Evolutionary conservation across 306 rosid genomes (phyloP).

Genomic region (Cucumis cinereus): DNA sequence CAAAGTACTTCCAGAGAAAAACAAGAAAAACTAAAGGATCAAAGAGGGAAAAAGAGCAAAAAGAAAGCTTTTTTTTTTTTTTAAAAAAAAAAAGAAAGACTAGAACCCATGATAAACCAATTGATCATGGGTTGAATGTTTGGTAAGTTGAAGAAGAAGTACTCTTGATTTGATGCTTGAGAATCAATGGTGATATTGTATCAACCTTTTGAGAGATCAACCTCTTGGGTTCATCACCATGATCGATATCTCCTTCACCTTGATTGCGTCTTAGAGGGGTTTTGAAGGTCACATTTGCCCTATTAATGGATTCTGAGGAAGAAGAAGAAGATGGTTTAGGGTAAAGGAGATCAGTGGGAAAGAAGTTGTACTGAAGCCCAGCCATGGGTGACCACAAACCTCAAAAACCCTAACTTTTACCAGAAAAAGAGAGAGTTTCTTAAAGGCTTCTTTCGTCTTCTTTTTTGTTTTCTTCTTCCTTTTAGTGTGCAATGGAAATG

Average conservation of each 20-base stretch:
- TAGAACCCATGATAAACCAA: background rate
- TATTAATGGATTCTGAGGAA: background rate
- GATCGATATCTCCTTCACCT: background rate
- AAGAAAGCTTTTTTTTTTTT: background rate
- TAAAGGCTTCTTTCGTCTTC: background rate
- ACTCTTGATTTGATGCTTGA: background rate
- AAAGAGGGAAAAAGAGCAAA: background rate
- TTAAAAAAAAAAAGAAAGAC: too few species aligned
- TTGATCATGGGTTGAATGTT: background rate
- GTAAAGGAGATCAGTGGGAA: slow-evolving; percentile 6
- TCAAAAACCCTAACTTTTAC: background rate
- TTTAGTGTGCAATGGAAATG: background rate
- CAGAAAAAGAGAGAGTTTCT: background rate
- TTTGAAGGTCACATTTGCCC: background rate
- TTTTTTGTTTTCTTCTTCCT: background rate
- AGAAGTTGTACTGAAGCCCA: slow-evolving; percentile 6
- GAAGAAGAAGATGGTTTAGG: background rate
- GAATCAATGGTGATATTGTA: background rate
- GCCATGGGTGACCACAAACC: background rate
- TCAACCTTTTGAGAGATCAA: background rate
- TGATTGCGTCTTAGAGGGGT: background rate
- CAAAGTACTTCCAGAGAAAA: background rate
- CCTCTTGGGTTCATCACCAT: background rate
- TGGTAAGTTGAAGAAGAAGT: background rate
- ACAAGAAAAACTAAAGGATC: background rate